phyloP scores from a whole-genome alignment of 2,329 filamentous ascomycete genomes.

The Coniochaeta hoffmannii region DNA sequence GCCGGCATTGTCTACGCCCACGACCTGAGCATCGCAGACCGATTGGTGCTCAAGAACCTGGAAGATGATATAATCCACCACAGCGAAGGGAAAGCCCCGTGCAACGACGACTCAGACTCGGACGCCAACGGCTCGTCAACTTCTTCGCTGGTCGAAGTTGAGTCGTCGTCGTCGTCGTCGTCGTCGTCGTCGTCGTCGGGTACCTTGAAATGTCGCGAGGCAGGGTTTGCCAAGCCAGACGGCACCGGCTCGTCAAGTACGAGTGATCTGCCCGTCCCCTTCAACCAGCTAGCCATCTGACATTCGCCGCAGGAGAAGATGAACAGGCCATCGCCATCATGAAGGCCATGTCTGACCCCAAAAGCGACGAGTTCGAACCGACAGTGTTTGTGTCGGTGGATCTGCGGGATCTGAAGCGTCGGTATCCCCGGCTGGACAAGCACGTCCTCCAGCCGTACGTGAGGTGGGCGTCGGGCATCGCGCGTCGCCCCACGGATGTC shows the following conservation, averaged over 20 bases:
- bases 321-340: constrained; percentile 22
- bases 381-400: constrained; percentile 36
- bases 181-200: too few relatives aligned
- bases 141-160: background rate
- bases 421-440: constrained; percentile 27
- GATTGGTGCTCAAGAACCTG: constrained; percentile 1
- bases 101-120: background rate
- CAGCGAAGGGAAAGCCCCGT: too few relatives aligned
- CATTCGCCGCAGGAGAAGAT: background rate
- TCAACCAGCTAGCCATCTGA: background rate
- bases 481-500: constrained; percentile 63
- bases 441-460: constrained; percentile 52
- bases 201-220: background rate
- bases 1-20: background rate
- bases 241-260: background rate
- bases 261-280: background rate
- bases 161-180: too few relatives aligned
- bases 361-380: constrained; percentile 33
- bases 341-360: constrained; percentile 33
- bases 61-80: background rate
- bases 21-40: background rate
- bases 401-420: constrained; percentile 29
- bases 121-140: background rate
- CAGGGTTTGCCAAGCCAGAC: background rate
- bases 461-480: constrained; percentile 43